Percentiles rank a stretch among this genome's conserved stretches.
These are phyloP conservation scores for Volvox africanus DNA, from an alignment of 139 green algal species.

Conservation along the genomic window DNA sequence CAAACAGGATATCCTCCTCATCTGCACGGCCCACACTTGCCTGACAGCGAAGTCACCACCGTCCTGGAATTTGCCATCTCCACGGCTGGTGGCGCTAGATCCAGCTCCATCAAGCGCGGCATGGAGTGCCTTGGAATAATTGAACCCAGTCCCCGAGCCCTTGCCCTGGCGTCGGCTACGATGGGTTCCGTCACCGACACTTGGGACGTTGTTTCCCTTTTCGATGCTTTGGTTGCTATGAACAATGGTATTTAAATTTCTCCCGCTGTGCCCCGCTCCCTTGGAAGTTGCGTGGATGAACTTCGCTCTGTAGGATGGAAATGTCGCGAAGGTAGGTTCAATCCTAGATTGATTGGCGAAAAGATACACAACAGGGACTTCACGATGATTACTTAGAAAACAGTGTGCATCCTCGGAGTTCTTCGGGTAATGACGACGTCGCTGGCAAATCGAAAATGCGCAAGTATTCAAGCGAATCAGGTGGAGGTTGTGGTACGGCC, in stretches of 20 bases:
- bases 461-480: background rate
- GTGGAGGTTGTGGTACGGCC: background rate
- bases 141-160: background rate
- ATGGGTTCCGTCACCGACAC: background rate
- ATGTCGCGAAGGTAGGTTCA: background rate
- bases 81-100: background rate
- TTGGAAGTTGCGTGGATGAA: background rate
- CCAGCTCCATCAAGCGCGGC: background rate
- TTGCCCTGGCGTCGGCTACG: background rate
- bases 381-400: background rate
- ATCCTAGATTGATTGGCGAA: background rate
- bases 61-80: slow-evolving; percentile 28
- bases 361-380: background rate
- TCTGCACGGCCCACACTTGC: background rate
- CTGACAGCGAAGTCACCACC: slow-evolving; percentile 21
- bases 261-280: background rate
- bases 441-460: slow-evolving; percentile 3
- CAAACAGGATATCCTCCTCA: too few relatives aligned
- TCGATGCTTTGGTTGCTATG: background rate
- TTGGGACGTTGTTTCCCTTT: background rate
- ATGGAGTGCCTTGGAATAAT: slow-evolving; percentile 3
- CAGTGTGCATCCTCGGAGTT: background rate
- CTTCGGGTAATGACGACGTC: background rate
- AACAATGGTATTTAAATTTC: background rate
- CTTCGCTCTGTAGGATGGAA: background rate